Evolutionary conservation across 1,139 yeast genomes (phyloP), one percentile per base, ranked within the genome.

Genomic region (Meyerozyma smithsonii): DNA sequence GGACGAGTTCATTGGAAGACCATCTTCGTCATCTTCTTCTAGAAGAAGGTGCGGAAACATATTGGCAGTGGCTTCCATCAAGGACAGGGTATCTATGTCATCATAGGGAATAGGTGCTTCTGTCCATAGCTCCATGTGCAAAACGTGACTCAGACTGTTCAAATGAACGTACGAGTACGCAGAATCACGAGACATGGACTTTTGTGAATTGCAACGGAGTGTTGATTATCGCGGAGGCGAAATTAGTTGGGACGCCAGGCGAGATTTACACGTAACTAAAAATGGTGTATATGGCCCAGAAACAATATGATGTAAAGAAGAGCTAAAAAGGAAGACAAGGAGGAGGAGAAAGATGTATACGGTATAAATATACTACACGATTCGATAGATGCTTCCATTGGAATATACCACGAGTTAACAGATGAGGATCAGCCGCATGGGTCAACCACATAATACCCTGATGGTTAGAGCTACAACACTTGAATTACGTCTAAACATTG

Each of bases 21-120:
- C 33, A 3, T 28, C 33, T 28, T 28, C 33, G 7, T 28, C 33
- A n/a, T 28, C 33, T 15, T 28, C 33, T 15, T 28, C 33, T 8
- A 28, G 33, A 7, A 28, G 19, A 4, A 28, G 33, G 19, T 28
- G 17, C 3, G 33, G 33, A 28, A 28, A 28, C 6, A 16, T n/a
- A 7, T 15, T 17, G 11, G 20, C 17, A 3, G 19, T n/a, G n/a
- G 33, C 33, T 7, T 28, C 33, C 33, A 28, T 28, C 20, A 28
- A 17, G 6, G 20, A 15, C 20, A 17, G 18, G 5, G 33, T 28
- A 16, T 28, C 33, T 12, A 28, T 28, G 4, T 28, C 33, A n/a
- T 28, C 33, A 15, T 15, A 28, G 5, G 33, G 33, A 8, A 28
- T 28, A 10, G 33, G 33, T 8, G 20, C 11, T 3, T 28, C 33